A percentile compares a stretch with the other conserved stretches of the same genome.
phyloP scores from a whole-genome alignment of 2,329 filamentous ascomycete species.

The Microdochium nivale region DNA sequence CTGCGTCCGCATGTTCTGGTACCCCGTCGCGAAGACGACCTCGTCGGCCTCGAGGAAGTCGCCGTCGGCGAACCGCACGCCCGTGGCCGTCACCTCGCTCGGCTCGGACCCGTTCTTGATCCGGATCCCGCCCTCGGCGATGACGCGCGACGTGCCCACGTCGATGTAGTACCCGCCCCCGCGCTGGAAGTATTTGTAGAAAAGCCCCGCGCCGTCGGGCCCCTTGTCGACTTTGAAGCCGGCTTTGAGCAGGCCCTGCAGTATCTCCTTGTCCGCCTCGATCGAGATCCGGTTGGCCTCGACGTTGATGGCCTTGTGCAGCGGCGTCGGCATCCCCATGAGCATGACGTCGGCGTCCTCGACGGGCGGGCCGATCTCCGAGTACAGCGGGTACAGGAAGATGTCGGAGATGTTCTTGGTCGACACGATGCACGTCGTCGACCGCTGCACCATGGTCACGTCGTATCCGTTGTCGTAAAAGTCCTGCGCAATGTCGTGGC shows the following conservation, averaged over 20 bases:
- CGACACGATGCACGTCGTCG: constrained; percentile 45
- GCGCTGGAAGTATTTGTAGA: constrained; percentile 51
- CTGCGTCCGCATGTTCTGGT: constrained; percentile 59
- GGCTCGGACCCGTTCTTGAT: constrained; percentile 43
- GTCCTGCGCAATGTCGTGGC: constrained; percentile 40
- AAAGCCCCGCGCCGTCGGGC: constrained; percentile 42
- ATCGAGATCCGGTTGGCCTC: constrained; percentile 28
- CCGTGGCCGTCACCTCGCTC: constrained; percentile 29
- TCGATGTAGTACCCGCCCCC: constrained; percentile 55
- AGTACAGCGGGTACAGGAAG: constrained; percentile 40
- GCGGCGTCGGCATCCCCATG: constrained; percentile 46
- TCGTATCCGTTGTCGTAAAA: constrained; percentile 48
- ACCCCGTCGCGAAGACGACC: constrained; percentile 46
- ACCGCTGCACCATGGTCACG: constrained; percentile 53
- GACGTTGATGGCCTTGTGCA: constrained; percentile 52
- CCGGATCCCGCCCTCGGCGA: constrained; percentile 48
- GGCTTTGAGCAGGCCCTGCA: constrained; percentile 41
- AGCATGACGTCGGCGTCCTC: constrained; percentile 58
- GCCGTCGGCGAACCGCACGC: constrained; percentile 38
- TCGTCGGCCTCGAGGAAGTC: constrained; percentile 42
- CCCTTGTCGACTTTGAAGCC: constrained; percentile 52
- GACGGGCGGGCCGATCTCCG: constrained; percentile 44
- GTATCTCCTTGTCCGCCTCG: constrained; percentile 23
- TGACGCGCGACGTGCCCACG: constrained; percentile 42
- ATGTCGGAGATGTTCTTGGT: constrained; percentile 41